Percentiles rank a stretch among this genome's conserved stretches.
These are phyloP conservation scores for Ambrosia hybrid DNA, from an alignment of 140 eudicot genomes.

Conservation along the genomic window DNA sequence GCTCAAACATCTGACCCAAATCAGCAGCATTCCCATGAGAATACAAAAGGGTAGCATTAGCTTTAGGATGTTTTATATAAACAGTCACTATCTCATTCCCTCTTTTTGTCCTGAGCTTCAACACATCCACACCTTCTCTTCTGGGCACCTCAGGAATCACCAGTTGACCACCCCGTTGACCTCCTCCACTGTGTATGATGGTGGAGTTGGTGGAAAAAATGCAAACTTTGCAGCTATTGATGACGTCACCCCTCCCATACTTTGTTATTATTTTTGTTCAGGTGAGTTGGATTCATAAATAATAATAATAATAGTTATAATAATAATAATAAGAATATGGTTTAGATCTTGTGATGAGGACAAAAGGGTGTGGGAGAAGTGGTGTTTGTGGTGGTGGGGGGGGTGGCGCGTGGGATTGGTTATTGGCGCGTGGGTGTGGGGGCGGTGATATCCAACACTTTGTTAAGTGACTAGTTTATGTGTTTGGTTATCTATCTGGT, in stretches of 20 bases:
- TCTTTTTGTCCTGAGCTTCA: conserved; percentile 74
- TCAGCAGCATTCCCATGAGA: conserved; percentile 98
- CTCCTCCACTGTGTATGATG: conserved; percentile 80
- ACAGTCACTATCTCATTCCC: conserved; percentile 87
- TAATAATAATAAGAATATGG: too few species aligned
- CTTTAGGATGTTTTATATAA: conserved; percentile 70
- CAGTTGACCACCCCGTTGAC: conserved; percentile 54
- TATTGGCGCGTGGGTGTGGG: too few species aligned
- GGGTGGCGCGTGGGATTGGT: too few species aligned
- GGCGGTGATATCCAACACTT: too few species aligned
- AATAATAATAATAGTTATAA: background rate
- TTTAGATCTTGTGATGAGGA: too few species aligned
- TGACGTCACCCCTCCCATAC: conserved; percentile 96
- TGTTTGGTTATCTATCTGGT: too few species aligned
- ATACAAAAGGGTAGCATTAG: conserved; percentile 72
- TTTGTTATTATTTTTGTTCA: too few species aligned
- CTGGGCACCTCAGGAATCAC: conserved; percentile 78
- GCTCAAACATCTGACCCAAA: conserved; percentile 97
- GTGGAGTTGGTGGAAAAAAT: conserved; percentile 87
- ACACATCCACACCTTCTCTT: conserved; percentile 66
- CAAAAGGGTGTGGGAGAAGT: too few species aligned
- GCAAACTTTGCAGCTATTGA: conserved; percentile 98
- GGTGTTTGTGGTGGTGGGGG: too few species aligned
- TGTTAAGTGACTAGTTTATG: too few species aligned
- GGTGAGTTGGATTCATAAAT: conserved; percentile 38